Evolutionary conservation across 306 rosid genomes (phyloP).

Genomic region (Nissolia schottii): DNA sequence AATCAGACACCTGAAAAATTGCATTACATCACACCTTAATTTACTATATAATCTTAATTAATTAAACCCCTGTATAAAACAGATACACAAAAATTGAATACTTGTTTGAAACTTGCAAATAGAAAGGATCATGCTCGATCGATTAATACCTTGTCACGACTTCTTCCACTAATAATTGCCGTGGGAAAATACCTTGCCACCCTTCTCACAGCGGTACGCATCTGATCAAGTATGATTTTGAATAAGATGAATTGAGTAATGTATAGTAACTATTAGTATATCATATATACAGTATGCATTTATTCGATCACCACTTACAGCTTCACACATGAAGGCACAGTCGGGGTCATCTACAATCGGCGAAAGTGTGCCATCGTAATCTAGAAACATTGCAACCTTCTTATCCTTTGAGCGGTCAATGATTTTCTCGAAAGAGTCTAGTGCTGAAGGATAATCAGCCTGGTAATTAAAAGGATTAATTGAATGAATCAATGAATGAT

Average conservation of each 20-base stretch:
- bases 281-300: not conserved
- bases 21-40: not conserved
- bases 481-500: not conserved
- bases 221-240: slow-evolving; percentile 39
- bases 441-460: slow-evolving; percentile 85
- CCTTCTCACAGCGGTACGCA: slow-evolving; percentile 65
- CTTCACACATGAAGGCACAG: slow-evolving; percentile 65
- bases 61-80: not conserved
- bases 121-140: not conserved
- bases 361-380: slow-evolving; percentile 93
- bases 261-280: not conserved
- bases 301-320: no score
- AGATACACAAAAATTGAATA: not conserved
- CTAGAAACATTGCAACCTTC: slow-evolving; percentile 78
- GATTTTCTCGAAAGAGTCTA: slow-evolving; percentile 53
- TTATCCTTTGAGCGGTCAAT: slow-evolving; percentile 49
- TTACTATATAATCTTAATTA: not conserved
- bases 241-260: not conserved
- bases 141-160: slow-evolving; percentile 90
- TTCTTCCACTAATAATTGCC: slow-evolving; percentile 89
- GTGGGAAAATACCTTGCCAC: slow-evolving; percentile 71
- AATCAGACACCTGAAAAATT: slow-evolving; percentile 70
- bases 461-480: slow-evolving; percentile 33
- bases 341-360: slow-evolving; percentile 96
- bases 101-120: not conserved